A percentile compares a stretch with the other conserved stretches of the same genome.
phyloP scores from a whole-genome alignment of 2,329 filamentous ascomycete genomes.

The Endoconidiophora laricicola region DNA sequence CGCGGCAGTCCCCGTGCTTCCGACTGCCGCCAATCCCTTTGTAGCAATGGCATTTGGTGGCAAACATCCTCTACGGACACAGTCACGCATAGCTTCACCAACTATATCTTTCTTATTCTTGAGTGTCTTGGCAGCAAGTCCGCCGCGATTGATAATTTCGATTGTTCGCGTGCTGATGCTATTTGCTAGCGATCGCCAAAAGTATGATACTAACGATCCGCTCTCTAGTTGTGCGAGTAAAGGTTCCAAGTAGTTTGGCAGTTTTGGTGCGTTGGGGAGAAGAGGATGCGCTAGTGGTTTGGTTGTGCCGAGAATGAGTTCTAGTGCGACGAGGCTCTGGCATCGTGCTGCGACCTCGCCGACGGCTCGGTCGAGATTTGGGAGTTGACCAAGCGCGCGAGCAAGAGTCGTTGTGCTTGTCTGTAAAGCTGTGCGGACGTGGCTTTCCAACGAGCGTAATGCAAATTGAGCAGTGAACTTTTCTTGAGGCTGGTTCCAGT shows the following conservation, averaged over 20 bases:
- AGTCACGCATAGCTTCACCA: constrained; percentile 62
- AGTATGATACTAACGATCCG: constrained; percentile 71
- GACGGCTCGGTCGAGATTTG: constrained; percentile 65
- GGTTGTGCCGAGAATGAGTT: constrained; percentile 54
- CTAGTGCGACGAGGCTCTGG: constrained; percentile 80
- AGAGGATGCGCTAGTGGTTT: constrained; percentile 55
- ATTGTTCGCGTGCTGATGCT: constrained; percentile 61
- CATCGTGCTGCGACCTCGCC: constrained; percentile 69
- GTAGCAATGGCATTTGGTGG: constrained; percentile 37
- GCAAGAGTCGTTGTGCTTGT: constrained; percentile 60
- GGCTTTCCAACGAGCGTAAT: constrained; percentile 60
- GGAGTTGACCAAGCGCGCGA: constrained; percentile 61
- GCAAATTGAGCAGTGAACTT: constrained; percentile 53
- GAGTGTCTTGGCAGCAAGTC: constrained; percentile 67
- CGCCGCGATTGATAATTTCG: constrained; percentile 69
- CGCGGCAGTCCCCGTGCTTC: neutral
- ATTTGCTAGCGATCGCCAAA: constrained; percentile 79
- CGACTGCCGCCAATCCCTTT: neutral
- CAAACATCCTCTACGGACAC: constrained; percentile 62
- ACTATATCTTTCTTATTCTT: constrained; percentile 59
- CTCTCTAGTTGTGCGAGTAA: constrained; percentile 72
- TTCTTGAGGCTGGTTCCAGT: constrained; percentile 19
- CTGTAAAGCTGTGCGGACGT: constrained; percentile 66
- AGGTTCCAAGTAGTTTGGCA: constrained; percentile 6
- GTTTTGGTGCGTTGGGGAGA: constrained; percentile 22